Evolutionary conservation across 176 grass and related monocot genomes (phyloP).

Genomic region (Carex scoparia): DNA sequence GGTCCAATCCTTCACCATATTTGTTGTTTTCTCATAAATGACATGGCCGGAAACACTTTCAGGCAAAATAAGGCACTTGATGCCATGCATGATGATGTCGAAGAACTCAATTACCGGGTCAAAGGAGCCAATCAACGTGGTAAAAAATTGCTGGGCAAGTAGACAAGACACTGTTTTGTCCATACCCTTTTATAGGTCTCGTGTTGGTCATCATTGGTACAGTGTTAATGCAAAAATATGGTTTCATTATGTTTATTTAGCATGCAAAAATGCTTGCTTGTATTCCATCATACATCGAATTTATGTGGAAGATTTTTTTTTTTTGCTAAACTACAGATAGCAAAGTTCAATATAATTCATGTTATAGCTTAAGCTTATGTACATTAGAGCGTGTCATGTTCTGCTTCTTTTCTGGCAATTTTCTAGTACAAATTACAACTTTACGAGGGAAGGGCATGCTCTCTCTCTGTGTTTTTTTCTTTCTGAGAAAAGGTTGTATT

Average conservation of each 20-base stretch:
- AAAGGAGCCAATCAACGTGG: constrained; percentile 77
- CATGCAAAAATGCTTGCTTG: constrained; percentile 19
- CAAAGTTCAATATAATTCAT: neutral
- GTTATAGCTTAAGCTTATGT: neutral
- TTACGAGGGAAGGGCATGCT: neutral
- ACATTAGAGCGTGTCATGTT: neutral
- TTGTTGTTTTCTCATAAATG: constrained; percentile 17
- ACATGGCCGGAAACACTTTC: neutral
- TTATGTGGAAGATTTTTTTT: constrained; percentile 5
- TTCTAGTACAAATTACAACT: neutral
- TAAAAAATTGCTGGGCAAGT: constrained; percentile 73
- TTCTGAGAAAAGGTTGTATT: neutral
- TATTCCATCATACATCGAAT: constrained; percentile 14
- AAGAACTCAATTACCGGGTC: constrained; percentile 67
- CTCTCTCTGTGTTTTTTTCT: neutral
- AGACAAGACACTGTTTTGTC: neutral
- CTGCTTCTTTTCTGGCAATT: neutral
- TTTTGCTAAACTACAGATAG: neutral
- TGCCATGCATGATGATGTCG: constrained; percentile 55
- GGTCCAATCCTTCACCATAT: neutral
- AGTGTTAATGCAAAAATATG: neutral
- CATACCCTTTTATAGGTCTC: neutral
- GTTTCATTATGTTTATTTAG: neutral
- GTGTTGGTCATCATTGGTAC: neutral
- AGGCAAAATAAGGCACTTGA: constrained; percentile 85